phyloP scores from a whole-genome alignment of 169 alveolate genomes.

The Cryptosporidium felis region DNA sequence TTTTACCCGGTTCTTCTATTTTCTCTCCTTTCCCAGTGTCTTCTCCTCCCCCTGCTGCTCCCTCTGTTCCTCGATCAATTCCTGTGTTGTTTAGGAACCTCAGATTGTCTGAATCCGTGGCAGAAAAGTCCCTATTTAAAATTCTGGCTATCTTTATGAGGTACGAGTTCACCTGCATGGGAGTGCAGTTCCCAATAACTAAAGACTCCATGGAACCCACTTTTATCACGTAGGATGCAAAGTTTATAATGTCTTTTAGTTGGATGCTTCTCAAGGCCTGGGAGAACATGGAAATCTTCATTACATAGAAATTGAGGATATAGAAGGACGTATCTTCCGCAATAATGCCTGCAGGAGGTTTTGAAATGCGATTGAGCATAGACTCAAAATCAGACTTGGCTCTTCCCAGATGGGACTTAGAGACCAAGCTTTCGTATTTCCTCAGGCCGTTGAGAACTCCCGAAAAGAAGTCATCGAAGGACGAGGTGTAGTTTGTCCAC shows the following conservation, averaged over 20 bases:
- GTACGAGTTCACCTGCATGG: slow-evolving; percentile 56
- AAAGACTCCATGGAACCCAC: slow-evolving; percentile 4
- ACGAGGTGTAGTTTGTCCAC: not conserved
- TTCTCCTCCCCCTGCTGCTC: no score
- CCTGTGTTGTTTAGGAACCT: not conserved
- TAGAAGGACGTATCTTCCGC: slow-evolving; percentile 22
- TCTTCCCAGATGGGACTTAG: not conserved
- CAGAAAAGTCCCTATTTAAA: not conserved
- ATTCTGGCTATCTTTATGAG: not conserved
- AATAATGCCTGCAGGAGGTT: not conserved
- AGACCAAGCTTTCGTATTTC: not conserved
- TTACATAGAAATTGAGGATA: slow-evolving; percentile 12
- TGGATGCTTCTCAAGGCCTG: slow-evolving; percentile 7
- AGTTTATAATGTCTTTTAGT: slow-evolving; percentile 14
- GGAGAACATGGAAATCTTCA: slow-evolving; percentile 1
- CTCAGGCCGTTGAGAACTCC: not conserved
- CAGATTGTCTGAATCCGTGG: not conserved
- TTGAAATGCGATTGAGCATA: not conserved
- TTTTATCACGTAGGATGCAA: slow-evolving; percentile 8
- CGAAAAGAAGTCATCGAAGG: not conserved
- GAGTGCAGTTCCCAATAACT: slow-evolving; percentile 51
- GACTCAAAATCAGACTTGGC: slow-evolving; percentile 44
- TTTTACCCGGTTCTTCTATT: no score
- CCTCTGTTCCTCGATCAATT: no score
- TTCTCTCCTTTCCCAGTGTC: no score